phyloP scores from a whole-genome alignment of 2,329 filamentous ascomycete species.

The Tolypocladium guangdongense region DNA sequence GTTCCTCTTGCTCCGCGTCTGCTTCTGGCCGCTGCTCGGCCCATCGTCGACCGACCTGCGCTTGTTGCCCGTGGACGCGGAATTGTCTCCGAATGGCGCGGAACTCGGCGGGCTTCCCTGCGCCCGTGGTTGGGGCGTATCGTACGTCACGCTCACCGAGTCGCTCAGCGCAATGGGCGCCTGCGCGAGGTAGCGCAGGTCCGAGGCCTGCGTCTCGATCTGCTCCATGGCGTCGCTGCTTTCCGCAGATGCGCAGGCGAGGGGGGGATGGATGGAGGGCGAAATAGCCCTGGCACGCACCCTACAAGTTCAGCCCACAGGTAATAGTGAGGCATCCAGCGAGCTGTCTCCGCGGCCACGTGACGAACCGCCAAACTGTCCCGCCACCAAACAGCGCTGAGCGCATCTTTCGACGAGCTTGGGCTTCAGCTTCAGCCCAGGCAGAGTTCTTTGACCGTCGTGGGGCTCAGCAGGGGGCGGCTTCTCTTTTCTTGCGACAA shows the following conservation, averaged over 20 bases:
- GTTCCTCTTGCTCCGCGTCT: slow-evolving; percentile 50
- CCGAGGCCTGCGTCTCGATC: slow-evolving; percentile 42
- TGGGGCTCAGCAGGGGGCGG: neutral
- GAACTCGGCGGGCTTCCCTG: slow-evolving; percentile 25
- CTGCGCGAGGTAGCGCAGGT: slow-evolving; percentile 40
- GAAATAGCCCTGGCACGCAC: neutral
- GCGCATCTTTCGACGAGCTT: neutral
- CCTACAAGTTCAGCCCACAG: neutral
- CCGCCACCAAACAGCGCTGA: neutral
- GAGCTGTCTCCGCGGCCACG: neutral
- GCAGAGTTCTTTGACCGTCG: neutral
- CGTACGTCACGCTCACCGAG: slow-evolving; percentile 19
- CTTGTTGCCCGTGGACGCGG: slow-evolving; percentile 27
- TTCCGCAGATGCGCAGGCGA: neutral
- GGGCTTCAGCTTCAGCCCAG: too few relatives aligned
- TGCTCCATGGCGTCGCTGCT: slow-evolving; percentile 33
- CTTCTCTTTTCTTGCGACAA: too few relatives aligned
- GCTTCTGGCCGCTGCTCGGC: slow-evolving; percentile 29
- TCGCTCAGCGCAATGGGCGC: slow-evolving; percentile 20
- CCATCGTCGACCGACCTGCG: slow-evolving; percentile 32
- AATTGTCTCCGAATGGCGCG: slow-evolving; percentile 37
- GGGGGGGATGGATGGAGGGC: neutral
- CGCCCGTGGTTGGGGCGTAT: slow-evolving; percentile 19
- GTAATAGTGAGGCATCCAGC: too few relatives aligned
- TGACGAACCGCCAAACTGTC: neutral